Percentiles rank a stretch among this genome's conserved stretches.
phyloP scores from a whole-genome alignment of 148 eudicot genomes.

The Polygonum maritimum region DNA sequence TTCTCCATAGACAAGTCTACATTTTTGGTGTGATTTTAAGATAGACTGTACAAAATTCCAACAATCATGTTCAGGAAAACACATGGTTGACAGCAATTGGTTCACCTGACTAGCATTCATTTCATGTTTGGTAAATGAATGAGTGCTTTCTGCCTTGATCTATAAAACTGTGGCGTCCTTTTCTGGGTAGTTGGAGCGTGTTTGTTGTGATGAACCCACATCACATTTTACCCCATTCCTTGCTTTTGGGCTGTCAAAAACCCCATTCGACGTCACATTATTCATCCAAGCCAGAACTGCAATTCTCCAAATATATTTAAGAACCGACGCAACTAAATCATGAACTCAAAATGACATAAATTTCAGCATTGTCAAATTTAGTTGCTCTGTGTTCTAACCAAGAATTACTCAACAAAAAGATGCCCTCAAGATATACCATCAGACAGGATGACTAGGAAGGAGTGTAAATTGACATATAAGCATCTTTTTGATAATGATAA shows the following conservation, averaged over 20 bases:
- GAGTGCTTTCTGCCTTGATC: neutral
- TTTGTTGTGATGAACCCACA: neutral
- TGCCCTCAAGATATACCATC: neutral
- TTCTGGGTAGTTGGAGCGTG: conserved; percentile 1
- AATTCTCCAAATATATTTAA: no score
- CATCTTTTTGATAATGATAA: neutral
- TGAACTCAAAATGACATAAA: no score
- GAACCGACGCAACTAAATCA: no score
- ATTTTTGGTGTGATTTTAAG: no score
- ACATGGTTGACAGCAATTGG: neutral
- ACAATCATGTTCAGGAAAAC: neutral
- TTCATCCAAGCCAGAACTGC: neutral
- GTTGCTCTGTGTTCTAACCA: no score
- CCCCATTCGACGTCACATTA: neutral
- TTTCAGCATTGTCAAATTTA: no score
- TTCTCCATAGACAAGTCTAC: no score
- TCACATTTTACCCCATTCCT: neutral
- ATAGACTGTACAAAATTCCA: neutral
- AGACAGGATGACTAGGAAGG: neutral
- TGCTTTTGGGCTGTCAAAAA: neutral
- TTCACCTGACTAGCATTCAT: conserved; percentile 6
- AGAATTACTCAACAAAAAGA: no score
- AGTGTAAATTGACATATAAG: neutral
- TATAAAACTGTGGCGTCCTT: neutral
- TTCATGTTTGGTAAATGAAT: neutral